Conservation (phyloP, 352 stramenopile genomes). For the Globisporangium orthogonon region DNA sequence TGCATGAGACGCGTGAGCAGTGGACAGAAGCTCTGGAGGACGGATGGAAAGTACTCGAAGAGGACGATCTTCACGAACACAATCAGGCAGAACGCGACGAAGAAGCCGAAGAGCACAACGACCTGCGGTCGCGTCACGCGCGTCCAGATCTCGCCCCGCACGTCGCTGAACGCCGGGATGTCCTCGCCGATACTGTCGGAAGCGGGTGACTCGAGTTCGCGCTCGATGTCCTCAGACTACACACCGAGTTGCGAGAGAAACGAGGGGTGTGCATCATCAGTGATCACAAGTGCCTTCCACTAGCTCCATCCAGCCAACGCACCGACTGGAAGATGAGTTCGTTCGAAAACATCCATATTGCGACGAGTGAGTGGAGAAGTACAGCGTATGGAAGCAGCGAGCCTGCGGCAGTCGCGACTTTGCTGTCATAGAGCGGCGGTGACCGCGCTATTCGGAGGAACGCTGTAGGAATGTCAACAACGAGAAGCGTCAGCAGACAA, state of each 20-base stretch:
- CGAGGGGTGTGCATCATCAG: neutral
- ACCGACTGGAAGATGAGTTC: constrained; percentile 75
- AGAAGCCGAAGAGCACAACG: constrained; percentile 72
- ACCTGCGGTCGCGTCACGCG: constrained; percentile 66
- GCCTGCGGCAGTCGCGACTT: constrained; percentile 49
- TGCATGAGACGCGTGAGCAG: constrained; percentile 46
- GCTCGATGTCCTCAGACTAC: constrained; percentile 13
- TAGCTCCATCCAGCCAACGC: neutral
- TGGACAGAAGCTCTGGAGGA: constrained; percentile 51
- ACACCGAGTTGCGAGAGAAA: neutral
- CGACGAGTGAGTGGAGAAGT: constrained; percentile 61
- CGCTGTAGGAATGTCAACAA: constrained; percentile 12
- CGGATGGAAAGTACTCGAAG: constrained; percentile 60
- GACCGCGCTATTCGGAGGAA: constrained; percentile 71
- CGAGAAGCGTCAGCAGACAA: neutral
- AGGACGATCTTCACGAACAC: constrained; percentile 54
- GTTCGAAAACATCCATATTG: constrained; percentile 87
- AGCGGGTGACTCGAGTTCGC: constrained; percentile 7
- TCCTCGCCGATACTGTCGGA: constrained; percentile 28
- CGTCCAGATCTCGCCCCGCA: constrained; percentile 40
- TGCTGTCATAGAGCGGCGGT: constrained; percentile 64
- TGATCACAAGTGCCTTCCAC: too few relatives aligned
- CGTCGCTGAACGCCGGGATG: constrained; percentile 43
- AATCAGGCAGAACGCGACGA: constrained; percentile 37
- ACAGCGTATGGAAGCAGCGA: constrained; percentile 70